Conservation (phyloP, 2,329 filamentous ascomycete species). For the Iodosphaeria phyllophila region DNA sequence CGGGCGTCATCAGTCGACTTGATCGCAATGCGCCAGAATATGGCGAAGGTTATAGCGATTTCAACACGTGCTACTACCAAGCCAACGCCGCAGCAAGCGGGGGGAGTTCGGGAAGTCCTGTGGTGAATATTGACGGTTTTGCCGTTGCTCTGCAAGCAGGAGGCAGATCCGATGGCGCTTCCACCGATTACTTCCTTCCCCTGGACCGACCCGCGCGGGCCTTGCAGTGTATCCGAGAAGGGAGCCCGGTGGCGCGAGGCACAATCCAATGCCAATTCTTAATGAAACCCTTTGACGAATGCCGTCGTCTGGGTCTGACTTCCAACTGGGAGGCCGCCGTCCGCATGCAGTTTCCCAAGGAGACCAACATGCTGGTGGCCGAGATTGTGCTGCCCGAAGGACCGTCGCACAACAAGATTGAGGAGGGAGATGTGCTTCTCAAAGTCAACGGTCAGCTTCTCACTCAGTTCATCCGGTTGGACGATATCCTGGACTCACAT, state of each 20-base stretch:
- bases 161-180: slow-evolving; percentile 81
- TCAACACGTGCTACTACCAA: slow-evolving; percentile 93
- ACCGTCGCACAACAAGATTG: slow-evolving; percentile 68
- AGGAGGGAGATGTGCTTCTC: slow-evolving; percentile 85
- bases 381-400: slow-evolving; percentile 88
- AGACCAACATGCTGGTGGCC: slow-evolving; percentile 92
- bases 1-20: slow-evolving; percentile 87
- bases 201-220: slow-evolving; percentile 80
- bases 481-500: slow-evolving; percentile 77
- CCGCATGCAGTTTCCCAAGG: slow-evolving; percentile 68
- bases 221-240: slow-evolving; percentile 65
- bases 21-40: slow-evolving; percentile 97
- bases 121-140: slow-evolving; percentile 85
- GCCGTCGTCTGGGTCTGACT: slow-evolving; percentile 68
- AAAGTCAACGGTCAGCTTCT: slow-evolving; percentile 88
- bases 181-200: slow-evolving; percentile 93
- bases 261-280: slow-evolving; percentile 98
- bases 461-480: slow-evolving; percentile 80
- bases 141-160: slow-evolving; percentile 89
- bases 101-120: slow-evolving; percentile 93
- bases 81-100: slow-evolving; percentile 92
- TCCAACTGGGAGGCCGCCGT: slow-evolving; percentile 75
- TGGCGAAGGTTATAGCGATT: slow-evolving; percentile 94
- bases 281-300: slow-evolving; percentile 94
- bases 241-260: slow-evolving; percentile 61